Percentiles rank a stretch among this genome's conserved stretches.
phyloP scores from a whole-genome alignment of 2,329 filamentous ascomycete species.

The Monosporascus sp. region DNA sequence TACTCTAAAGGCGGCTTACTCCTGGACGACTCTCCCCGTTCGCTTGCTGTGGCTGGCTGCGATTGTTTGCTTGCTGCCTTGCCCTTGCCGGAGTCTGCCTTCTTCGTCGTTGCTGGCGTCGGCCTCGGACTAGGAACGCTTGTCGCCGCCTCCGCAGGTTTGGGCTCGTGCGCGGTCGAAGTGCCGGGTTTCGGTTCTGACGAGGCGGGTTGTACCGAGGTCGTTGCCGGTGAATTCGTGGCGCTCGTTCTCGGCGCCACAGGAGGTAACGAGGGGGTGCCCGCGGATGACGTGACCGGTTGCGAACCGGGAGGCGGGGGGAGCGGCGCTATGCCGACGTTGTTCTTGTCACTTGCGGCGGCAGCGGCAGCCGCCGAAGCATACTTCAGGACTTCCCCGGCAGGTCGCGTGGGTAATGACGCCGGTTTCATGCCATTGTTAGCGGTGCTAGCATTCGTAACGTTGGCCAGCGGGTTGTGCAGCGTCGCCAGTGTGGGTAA shows the following conservation, averaged over 20 bases:
- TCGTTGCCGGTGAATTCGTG: constrained; percentile 47
- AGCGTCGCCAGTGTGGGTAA: constrained; percentile 88
- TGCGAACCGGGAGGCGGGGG: constrained; percentile 75
- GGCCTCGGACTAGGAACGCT: constrained; percentile 19
- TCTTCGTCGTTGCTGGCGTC: constrained; percentile 22
- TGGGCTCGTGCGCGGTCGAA: constrained; percentile 26
- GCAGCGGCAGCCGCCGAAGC: constrained; percentile 93
- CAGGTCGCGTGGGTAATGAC: constrained; percentile 73
- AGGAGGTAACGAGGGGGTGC: constrained; percentile 44
- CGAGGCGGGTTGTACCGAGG: constrained; percentile 41
- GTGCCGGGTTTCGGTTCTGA: constrained; percentile 20
- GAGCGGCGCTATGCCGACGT: constrained; percentile 86
- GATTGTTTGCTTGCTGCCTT: constrained; percentile 37
- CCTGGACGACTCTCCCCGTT: constrained; percentile 39
- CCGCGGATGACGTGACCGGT: constrained; percentile 27
- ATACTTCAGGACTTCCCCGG: constrained; percentile 91
- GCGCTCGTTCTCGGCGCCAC: constrained; percentile 49
- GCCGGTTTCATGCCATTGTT: constrained; percentile 83
- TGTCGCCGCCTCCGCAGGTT: constrained; percentile 18
- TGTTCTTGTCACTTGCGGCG: constrained; percentile 80
- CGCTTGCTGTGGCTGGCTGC: constrained; percentile 12
- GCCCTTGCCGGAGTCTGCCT: constrained; percentile 29
- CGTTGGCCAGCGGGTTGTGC: constrained; percentile 64
- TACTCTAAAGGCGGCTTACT: constrained; percentile 27
- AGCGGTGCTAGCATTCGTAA: constrained; percentile 48